Conservation (phyloP, 768 basidiomycete genomes). For the Podaxis pistillaris region DNA sequence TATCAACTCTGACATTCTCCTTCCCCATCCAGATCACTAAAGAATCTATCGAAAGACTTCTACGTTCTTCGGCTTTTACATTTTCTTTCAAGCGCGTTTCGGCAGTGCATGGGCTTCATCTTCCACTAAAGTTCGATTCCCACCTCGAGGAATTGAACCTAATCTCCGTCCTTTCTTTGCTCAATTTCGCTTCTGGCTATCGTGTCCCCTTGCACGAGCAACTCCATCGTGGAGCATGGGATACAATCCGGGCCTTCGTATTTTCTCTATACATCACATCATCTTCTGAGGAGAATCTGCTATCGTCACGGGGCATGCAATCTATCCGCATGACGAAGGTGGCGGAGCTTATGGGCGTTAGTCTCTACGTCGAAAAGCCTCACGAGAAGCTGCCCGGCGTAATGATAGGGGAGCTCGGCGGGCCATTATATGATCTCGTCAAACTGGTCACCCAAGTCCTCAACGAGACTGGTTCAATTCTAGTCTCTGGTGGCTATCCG, state of each 20-base stretch:
- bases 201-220: conserved; percentile 68
- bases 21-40: conserved; percentile 47
- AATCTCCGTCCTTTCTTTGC: conserved; percentile 69
- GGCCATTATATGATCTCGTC: conserved; percentile 73
- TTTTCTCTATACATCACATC: conserved; percentile 74
- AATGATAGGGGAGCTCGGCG: conserved; percentile 72
- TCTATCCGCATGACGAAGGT: conserved; percentile 52
- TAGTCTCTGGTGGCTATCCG: conserved; percentile 59
- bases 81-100: conserved; percentile 62
- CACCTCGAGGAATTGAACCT: conserved; percentile 76
- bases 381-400: conserved; percentile 72
- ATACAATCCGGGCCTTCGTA: conserved; percentile 73
- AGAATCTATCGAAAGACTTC: conserved; percentile 56
- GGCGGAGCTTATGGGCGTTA: conserved; percentile 71
- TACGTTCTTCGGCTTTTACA: conserved; percentile 64
- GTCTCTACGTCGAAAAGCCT: conserved; percentile 64
- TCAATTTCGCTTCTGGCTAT: conserved; percentile 86
- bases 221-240: conserved; percentile 81
- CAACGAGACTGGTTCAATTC: conserved; percentile 69
- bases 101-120: conserved; percentile 61
- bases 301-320: conserved; percentile 69
- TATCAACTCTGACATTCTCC: not conserved
- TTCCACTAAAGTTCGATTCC: conserved; percentile 81
- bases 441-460: conserved; percentile 59
- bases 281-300: conserved; percentile 51